Percentiles rank a stretch among this genome's conserved stretches.
Conservation (phyloP, 192 early-diverging fungal species). For the Backusella sp. region DNA sequence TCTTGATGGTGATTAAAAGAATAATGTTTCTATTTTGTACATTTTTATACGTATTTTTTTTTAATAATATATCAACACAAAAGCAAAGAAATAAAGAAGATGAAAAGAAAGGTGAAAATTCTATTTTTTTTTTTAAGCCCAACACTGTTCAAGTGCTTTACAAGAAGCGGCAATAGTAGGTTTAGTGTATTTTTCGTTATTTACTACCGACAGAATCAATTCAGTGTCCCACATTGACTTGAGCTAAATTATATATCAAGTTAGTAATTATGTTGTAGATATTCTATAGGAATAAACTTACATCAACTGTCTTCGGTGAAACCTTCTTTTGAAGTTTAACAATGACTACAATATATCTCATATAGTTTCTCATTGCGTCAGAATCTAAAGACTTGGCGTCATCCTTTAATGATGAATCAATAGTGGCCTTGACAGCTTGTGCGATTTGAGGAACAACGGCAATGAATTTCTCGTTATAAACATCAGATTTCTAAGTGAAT, state of each 20-base stretch:
- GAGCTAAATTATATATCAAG: not conserved
- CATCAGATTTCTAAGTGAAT: conserved; percentile 11
- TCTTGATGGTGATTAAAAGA: not conserved
- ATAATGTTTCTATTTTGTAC: not conserved
- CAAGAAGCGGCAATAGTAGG: conserved; percentile 6
- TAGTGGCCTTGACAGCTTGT: not conserved
- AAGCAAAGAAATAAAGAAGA: not conserved
- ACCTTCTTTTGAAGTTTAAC: conserved; percentile 10
- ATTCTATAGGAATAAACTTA: not conserved
- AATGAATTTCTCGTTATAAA: not conserved
- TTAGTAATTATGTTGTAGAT: not conserved
- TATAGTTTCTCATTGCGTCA: conserved; percentile 6
- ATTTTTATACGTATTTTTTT: not conserved
- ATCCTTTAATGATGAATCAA: conserved; percentile 3
- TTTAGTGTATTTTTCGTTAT: conserved; percentile 4
- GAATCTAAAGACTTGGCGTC: not conserved
- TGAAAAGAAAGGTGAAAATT: not conserved
- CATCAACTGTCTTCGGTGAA: conserved; percentile 4
- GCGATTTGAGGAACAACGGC: not conserved
- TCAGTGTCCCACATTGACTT: conserved; percentile 15
- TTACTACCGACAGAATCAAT: not conserved
- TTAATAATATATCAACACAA: conserved; percentile 4
- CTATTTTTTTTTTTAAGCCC: not conserved
- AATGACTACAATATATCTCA: conserved; percentile 8
- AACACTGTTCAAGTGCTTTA: conserved; percentile 8